Evolutionary conservation across 768 basidiomycete species (phyloP).

Genomic region (Agaricus blazei): DNA sequence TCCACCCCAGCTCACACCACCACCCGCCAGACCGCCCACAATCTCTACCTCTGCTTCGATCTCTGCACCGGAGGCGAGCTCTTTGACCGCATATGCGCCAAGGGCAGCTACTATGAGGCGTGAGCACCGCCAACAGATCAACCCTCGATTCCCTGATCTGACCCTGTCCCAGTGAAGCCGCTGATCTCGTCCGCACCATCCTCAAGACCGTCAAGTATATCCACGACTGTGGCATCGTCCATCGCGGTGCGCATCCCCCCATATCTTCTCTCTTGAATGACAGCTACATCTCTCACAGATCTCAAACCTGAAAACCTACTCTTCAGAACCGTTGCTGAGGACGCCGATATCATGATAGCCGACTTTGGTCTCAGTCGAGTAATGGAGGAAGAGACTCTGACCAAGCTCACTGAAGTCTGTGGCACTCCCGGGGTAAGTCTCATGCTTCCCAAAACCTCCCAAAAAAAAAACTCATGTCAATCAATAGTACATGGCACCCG

Average conservation of each 20-base stretch:
- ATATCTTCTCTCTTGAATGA: background rate
- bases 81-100: slow-evolving; percentile 98
- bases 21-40: slow-evolving; percentile 71
- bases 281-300: slow-evolving; percentile 38
- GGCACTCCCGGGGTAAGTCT: slow-evolving; percentile 79
- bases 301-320: slow-evolving; percentile 97
- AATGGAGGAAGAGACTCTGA: slow-evolving; percentile 87
- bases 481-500: slow-evolving; percentile 87
- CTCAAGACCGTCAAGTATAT: slow-evolving; percentile 87
- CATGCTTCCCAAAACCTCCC: slow-evolving; percentile 5
- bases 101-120: slow-evolving; percentile 96
- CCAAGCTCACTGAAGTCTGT: slow-evolving; percentile 89
- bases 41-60: slow-evolving; percentile 93
- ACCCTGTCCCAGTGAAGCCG: slow-evolving; percentile 64
- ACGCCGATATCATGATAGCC: slow-evolving; percentile 93
- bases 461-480: background rate
- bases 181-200: slow-evolving; percentile 82
- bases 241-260: slow-evolving; percentile 52
- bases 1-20: background rate
- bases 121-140: slow-evolving; percentile 27
- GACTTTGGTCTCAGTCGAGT: slow-evolving; percentile 93
- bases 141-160: slow-evolving; percentile 1
- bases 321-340: slow-evolving; percentile 85
- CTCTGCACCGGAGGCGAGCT: slow-evolving; percentile 96
- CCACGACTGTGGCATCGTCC: slow-evolving; percentile 88